phyloP scores from a whole-genome alignment of 257 asterid species.

The Penstemon newberryi region DNA sequence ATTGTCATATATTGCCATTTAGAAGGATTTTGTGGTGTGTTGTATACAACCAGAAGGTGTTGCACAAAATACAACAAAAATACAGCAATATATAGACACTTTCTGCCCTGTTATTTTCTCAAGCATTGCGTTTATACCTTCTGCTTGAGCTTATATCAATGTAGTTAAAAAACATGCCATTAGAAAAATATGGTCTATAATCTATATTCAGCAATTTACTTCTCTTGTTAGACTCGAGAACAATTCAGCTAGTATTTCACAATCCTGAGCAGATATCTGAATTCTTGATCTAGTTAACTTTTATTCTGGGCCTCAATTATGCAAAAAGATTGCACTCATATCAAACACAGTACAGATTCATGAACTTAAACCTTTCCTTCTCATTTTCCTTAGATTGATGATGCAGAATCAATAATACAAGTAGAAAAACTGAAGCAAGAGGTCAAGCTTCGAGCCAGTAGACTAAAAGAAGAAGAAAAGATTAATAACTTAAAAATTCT shows the following conservation, averaged over 20 bases:
- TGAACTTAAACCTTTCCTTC: slow-evolving; percentile 24
- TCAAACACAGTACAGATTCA: too few relatives aligned
- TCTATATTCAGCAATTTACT: too few relatives aligned
- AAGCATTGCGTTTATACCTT: slow-evolving; percentile 27
- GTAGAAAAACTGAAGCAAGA: slow-evolving; percentile 16
- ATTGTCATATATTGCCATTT: slow-evolving; percentile 45
- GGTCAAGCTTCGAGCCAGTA: not conserved
- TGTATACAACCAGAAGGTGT: slow-evolving; percentile 26
- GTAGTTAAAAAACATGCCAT: too few relatives aligned
- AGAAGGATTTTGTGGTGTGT: slow-evolving; percentile 15
- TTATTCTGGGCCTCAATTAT: too few relatives aligned
- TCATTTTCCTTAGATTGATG: slow-evolving; percentile 19
- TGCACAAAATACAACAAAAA: slow-evolving; percentile 36
- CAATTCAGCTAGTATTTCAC: too few relatives aligned
- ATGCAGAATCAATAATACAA: slow-evolving; percentile 22
- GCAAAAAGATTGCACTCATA: too few relatives aligned
- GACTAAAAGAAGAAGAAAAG: slow-evolving; percentile 22
- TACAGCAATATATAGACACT: slow-evolving; percentile 13
- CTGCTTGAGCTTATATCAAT: not conserved
- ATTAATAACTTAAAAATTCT: slow-evolving; percentile 23
- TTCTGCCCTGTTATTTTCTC: slow-evolving; percentile 33
- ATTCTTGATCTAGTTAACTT: too few relatives aligned
- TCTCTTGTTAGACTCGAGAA: too few relatives aligned
- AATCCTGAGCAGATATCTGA: too few relatives aligned
- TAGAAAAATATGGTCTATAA: too few relatives aligned